These are phyloP conservation scores for Leccinum subtestaceum DNA, from an alignment of 768 basidiomycete genomes.

Conservation along the genomic window DNA sequence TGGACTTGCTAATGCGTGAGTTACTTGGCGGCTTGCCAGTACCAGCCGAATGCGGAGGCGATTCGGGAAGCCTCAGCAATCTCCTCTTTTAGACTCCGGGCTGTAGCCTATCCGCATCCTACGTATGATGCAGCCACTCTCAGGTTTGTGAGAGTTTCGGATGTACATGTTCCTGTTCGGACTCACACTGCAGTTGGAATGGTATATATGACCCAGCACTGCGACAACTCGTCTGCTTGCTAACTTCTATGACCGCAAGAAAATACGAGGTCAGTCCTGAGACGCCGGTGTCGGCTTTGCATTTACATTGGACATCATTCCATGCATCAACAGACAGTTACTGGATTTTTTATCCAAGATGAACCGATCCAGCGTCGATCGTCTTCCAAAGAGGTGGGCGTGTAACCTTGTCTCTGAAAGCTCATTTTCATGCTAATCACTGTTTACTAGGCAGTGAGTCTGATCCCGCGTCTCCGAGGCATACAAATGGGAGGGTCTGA, in stretches of 20 bases:
- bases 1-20: too few relatives aligned
- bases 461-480: neutral
- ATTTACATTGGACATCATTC: neutral
- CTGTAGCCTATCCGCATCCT: too few relatives aligned
- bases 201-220: neutral
- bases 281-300: neutral
- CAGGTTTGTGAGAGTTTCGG: neutral
- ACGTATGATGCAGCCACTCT: neutral
- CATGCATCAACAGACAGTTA: neutral
- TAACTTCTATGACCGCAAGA: neutral
- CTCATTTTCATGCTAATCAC: neutral
- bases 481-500: neutral
- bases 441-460: constrained; percentile 1
- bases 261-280: neutral
- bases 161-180: neutral
- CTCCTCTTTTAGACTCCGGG: too few relatives aligned
- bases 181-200: neutral
- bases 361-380: neutral
- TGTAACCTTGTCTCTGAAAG: neutral
- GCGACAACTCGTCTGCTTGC: neutral
- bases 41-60: too few relatives aligned
- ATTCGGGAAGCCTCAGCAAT: too few relatives aligned
- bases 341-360: constrained; percentile 13
- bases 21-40: too few relatives aligned
- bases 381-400: neutral